Evolutionary conservation across 108 stramenopile genomes (phyloP).

Genomic region (Nitzschia putrida): DNA sequence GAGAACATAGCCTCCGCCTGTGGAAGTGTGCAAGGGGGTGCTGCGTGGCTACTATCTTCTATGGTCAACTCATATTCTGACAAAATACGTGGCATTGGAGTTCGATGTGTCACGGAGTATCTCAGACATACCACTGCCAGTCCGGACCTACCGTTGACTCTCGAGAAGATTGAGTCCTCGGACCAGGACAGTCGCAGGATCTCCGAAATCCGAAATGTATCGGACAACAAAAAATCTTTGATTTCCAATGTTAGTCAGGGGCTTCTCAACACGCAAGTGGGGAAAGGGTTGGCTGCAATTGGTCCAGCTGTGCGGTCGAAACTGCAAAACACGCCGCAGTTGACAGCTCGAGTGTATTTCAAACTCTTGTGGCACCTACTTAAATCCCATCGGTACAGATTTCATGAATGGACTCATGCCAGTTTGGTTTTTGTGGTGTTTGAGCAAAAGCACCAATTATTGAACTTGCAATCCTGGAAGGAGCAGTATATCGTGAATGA

Average conservation of each 20-base stretch:
- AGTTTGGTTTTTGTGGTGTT: constrained; percentile 63
- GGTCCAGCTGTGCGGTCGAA: constrained; percentile 43
- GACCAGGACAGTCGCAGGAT: constrained; percentile 7
- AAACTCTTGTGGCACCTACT: constrained; percentile 81
- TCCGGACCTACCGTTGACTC: constrained; percentile 32
- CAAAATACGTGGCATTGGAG: constrained; percentile 57
- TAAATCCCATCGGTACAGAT: constrained; percentile 63
- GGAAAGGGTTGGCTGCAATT: constrained; percentile 46
- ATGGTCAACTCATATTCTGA: constrained; percentile 75
- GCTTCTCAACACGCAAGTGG: constrained; percentile 33
- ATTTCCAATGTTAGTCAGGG: constrained; percentile 41
- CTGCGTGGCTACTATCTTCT: constrained; percentile 73
- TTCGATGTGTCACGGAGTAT: constrained; percentile 63
- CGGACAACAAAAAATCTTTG: constrained; percentile 34
- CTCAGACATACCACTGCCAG: constrained; percentile 34
- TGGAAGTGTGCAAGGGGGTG: constrained; percentile 54
- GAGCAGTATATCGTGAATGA: constrained; percentile 42
- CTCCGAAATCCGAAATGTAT: constrained; percentile 8
- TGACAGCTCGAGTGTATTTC: constrained; percentile 64
- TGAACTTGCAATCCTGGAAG: constrained; percentile 33
- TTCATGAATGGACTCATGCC: constrained; percentile 49
- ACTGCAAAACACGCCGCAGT: constrained; percentile 35
- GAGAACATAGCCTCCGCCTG: constrained; percentile 46
- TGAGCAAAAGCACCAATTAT: constrained; percentile 30
- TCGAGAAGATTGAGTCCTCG: constrained; percentile 12